phyloP scores from a whole-genome alignment of 306 rosid genomes.

The Crataegus laevigata region DNA sequence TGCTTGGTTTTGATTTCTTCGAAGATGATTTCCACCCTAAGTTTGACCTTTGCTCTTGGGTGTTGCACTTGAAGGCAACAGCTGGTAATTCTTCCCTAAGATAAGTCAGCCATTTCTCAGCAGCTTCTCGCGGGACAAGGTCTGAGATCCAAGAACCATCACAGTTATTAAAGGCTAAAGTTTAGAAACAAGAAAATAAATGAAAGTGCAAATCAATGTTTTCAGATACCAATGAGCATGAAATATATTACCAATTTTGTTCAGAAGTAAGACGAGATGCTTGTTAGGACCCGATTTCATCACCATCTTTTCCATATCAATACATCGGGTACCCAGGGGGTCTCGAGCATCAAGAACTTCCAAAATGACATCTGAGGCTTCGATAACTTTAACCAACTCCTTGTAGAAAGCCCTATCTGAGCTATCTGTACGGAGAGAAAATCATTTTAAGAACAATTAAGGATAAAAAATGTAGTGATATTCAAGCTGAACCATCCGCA shows the following conservation, averaged over 20 bases:
- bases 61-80: conserved; percentile 94
- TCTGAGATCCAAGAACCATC: conserved; percentile 37
- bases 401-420: conserved; percentile 79
- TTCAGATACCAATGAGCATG: not conserved
- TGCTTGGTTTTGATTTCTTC: conserved; percentile 57
- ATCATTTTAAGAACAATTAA: not conserved
- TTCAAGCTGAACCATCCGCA: not conserved
- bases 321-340: conserved; percentile 88
- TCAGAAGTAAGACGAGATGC: conserved; percentile 79
- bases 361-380: conserved; percentile 85
- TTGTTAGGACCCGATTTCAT: conserved; percentile 69
- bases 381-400: conserved; percentile 82
- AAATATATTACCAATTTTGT: conserved; percentile 67
- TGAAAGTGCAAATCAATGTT: not conserved
- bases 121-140: conserved; percentile 92
- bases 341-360: conserved; percentile 99
- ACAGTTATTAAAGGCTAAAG: conserved; percentile 5
- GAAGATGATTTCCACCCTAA: conserved; percentile 83
- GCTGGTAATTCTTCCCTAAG: conserved; percentile 93
- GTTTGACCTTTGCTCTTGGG: conserved; percentile 91
- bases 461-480: not conserved
- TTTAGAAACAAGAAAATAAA: not conserved
- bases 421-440: conserved; percentile 29
- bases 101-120: conserved; percentile 91
- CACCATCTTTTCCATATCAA: conserved; percentile 84